Evolutionary conservation across 164 flowering plant species (phyloP).

Genomic region (Vitis rupestris): DNA sequence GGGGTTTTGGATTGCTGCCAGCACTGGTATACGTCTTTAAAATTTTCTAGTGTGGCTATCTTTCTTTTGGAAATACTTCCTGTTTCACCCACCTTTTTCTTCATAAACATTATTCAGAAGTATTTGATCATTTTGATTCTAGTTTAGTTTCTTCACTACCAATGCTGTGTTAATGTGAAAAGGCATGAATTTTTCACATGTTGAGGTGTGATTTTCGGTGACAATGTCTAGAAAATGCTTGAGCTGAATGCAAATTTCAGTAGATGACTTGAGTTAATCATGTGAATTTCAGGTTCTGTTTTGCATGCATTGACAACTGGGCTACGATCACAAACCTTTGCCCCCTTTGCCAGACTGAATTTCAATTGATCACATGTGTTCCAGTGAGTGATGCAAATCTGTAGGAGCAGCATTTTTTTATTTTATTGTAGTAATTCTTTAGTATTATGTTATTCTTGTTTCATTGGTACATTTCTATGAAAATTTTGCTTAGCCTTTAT

Average conservation of each 20-base stretch:
- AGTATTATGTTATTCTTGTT: not conserved
- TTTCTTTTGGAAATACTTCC: not conserved
- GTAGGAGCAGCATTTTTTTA: not conserved
- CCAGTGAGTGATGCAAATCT: conserved; percentile 63
- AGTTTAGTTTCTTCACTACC: not conserved
- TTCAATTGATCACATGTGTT: conserved; percentile 89
- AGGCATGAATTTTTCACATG: too few relatives aligned
- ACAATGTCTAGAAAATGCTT: not conserved
- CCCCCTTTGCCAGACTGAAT: conserved; percentile 94
- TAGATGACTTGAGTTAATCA: not conserved
- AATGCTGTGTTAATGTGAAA: too few relatives aligned
- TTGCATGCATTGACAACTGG: conserved; percentile 98
- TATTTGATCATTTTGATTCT: not conserved
- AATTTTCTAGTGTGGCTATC: not conserved
- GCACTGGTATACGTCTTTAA: conserved; percentile 59
- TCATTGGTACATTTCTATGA: too few relatives aligned
- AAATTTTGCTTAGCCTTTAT: too few relatives aligned
- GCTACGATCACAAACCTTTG: conserved; percentile 92
- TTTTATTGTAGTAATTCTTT: not conserved
- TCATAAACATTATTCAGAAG: not conserved
- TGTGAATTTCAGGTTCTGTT: conserved; percentile 82
- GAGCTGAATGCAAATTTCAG: not conserved
- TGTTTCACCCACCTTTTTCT: not conserved
- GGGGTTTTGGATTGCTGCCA: conserved; percentile 94
- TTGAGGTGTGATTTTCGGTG: not conserved